Conservation (phyloP, 78 protist species). For the Dictyostelium brefeldianum region DNA sequence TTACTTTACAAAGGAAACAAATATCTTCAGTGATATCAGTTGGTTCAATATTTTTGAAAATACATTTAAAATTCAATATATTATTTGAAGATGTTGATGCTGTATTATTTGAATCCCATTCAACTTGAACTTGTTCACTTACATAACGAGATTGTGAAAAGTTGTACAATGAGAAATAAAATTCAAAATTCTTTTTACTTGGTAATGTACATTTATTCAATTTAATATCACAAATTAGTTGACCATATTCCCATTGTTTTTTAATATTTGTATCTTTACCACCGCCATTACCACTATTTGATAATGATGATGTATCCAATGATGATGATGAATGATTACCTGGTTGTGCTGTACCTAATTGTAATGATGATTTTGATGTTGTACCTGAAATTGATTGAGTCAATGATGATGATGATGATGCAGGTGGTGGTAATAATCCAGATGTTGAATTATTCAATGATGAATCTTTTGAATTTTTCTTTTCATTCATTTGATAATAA, state of each 20-base stretch:
- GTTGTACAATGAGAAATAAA: slow-evolving; percentile 48
- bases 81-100: background rate
- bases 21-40: slow-evolving; percentile 61
- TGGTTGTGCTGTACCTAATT: slow-evolving; percentile 4
- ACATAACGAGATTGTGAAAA: slow-evolving; percentile 42
- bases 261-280: background rate
- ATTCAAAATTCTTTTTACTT: slow-evolving; percentile 48
- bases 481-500: slow-evolving; percentile 13
- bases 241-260: slow-evolving; percentile 74
- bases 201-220: slow-evolving; percentile 28
- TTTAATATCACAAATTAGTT: slow-evolving; percentile 46
- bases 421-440: background rate
- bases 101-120: background rate
- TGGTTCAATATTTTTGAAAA: slow-evolving; percentile 66
- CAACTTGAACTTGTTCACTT: slow-evolving; percentile 34
- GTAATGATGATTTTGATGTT: slow-evolving; percentile 18
- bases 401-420: background rate
- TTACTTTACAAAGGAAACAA: slow-evolving; percentile 30
- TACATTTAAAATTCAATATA: background rate
- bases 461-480: slow-evolving; percentile 9
- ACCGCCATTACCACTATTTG: background rate
- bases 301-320: background rate
- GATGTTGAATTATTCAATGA: background rate
- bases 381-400: no score
- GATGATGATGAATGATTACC: slow-evolving; percentile 12